A percentile compares a stretch with the other conserved stretches of the same genome.
These are phyloP conservation scores for Talaromyces adpressus DNA, from an alignment of 495 filamentous ascomycete species.

Conservation along the genomic window DNA sequence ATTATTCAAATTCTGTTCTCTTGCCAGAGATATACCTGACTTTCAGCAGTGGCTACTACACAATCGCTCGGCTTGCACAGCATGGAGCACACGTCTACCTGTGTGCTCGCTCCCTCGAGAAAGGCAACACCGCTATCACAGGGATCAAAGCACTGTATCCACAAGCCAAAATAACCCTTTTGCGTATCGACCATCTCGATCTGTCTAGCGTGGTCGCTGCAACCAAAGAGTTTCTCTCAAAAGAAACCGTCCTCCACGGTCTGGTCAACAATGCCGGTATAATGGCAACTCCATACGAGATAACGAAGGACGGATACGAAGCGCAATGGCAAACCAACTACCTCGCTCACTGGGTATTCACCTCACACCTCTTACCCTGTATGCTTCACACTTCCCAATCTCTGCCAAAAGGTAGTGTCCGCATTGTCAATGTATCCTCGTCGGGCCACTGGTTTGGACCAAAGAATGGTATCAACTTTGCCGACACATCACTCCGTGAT, in stretches of 20 bases:
- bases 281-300: slow-evolving; percentile 35
- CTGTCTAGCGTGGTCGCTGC: slow-evolving; percentile 25
- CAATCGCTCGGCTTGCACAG: slow-evolving; percentile 27
- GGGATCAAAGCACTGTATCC: slow-evolving; percentile 26
- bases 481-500: slow-evolving; percentile 13
- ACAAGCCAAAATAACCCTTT: slow-evolving; percentile 26
- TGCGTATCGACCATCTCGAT: slow-evolving; percentile 36
- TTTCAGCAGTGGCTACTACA: slow-evolving; percentile 22
- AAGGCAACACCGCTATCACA: slow-evolving; percentile 27
- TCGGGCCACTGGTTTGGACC: slow-evolving; percentile 25
- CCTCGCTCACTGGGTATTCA: slow-evolving; percentile 36
- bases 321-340: slow-evolving; percentile 36
- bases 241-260: slow-evolving; percentile 32
- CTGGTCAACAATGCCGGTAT: slow-evolving; percentile 59
- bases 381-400: slow-evolving; percentile 19
- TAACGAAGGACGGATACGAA: slow-evolving; percentile 23
- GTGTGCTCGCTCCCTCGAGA: slow-evolving; percentile 25
- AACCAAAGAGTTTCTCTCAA: slow-evolving; percentile 15
- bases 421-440: slow-evolving; percentile 32
- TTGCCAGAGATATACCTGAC: neutral
- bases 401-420: slow-evolving; percentile 21
- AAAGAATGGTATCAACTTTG: slow-evolving; percentile 28
- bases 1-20: slow-evolving; percentile 7
- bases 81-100: slow-evolving; percentile 38
- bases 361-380: slow-evolving; percentile 29